Evolutionary conservation across 2,329 filamentous ascomycete species (phyloP).

Genomic region (Penicillium sclerotigenum): DNA sequence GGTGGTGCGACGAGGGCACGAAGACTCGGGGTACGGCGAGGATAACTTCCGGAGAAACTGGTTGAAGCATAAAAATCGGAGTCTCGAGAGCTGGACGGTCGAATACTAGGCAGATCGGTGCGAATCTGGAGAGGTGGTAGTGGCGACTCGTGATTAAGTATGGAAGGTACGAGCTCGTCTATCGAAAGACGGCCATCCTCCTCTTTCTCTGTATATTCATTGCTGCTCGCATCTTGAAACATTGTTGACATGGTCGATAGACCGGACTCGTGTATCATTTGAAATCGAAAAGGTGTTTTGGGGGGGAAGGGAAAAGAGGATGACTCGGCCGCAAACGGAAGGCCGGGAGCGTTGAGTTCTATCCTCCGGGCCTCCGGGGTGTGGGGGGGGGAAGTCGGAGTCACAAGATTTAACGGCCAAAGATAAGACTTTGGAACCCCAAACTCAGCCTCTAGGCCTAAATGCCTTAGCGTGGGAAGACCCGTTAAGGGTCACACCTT

Average conservation of each 20-base stretch:
- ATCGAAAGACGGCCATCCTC: neutral
- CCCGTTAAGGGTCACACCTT: slow-evolving; percentile 20
- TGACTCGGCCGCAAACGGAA: slow-evolving; percentile 10
- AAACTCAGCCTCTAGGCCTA: neutral
- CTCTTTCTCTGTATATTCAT: slow-evolving; percentile 6
- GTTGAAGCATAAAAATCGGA: slow-evolving; percentile 35
- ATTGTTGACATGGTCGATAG: slow-evolving; percentile 1
- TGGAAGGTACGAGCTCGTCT: slow-evolving; percentile 13
- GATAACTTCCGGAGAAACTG: slow-evolving; percentile 40
- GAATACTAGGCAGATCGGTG: slow-evolving; percentile 30
- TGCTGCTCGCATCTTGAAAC: slow-evolving; percentile 15
- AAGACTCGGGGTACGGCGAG: slow-evolving; percentile 45
- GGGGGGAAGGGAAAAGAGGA: no score
- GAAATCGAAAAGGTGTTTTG: neutral
- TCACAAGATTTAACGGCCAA: neutral
- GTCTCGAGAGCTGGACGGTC: slow-evolving; percentile 31
- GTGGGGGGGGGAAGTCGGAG: slow-evolving; percentile 1
- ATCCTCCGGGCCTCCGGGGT: neutral
- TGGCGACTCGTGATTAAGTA: slow-evolving; percentile 10
- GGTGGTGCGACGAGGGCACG: slow-evolving; percentile 38
- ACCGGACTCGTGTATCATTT: neutral
- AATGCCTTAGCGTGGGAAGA: slow-evolving; percentile 19
- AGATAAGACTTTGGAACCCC: slow-evolving; percentile 5
- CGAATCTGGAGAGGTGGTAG: slow-evolving; percentile 36
- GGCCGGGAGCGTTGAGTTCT: neutral